These are phyloP conservation scores for Haplosporangium sp. DNA, from an alignment of 371 early-diverging fungal genomes.

Conservation along the genomic window DNA sequence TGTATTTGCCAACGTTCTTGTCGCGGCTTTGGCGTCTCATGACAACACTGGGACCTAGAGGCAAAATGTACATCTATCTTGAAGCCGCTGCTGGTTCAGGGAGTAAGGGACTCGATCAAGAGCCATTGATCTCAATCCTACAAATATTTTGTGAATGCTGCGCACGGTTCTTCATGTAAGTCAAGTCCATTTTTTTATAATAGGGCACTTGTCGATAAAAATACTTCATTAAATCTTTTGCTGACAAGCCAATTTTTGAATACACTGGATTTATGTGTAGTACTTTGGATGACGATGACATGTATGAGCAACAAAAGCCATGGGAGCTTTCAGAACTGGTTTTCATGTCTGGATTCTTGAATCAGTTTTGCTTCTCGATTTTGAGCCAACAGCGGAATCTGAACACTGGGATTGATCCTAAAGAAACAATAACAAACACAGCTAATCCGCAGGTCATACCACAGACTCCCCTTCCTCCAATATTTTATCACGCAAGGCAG, in stretches of 20 bases:
- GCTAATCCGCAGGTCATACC: background rate
- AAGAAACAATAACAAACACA: background rate
- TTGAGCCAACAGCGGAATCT: conserved; percentile 55
- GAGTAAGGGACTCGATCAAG: conserved; percentile 62
- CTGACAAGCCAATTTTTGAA: background rate
- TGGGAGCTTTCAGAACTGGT: conserved; percentile 67
- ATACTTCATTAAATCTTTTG: too few species aligned
- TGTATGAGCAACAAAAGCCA: conserved; percentile 71
- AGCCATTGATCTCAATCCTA: conserved; percentile 69
- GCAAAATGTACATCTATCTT: conserved; percentile 66
- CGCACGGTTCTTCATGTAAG: conserved; percentile 68
- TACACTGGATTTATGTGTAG: conserved; percentile 24
- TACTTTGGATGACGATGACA: conserved; percentile 86
- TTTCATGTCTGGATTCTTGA: conserved; percentile 67
- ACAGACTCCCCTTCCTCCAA: conserved; percentile 35
- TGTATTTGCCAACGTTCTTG: conserved; percentile 69
- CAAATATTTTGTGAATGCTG: conserved; percentile 73
- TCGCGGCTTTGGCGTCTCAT: conserved; percentile 74
- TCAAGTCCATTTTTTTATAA: background rate
- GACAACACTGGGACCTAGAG: conserved; percentile 70
- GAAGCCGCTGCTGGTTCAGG: conserved; percentile 61
- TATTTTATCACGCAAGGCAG: conserved; percentile 71
- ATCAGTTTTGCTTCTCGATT: conserved; percentile 77
- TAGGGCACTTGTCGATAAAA: too few species aligned
- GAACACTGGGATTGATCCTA: background rate